Evolutionary conservation across 352 stramenopile genomes (phyloP).

Genomic region (Globisporangium middletonii): DNA sequence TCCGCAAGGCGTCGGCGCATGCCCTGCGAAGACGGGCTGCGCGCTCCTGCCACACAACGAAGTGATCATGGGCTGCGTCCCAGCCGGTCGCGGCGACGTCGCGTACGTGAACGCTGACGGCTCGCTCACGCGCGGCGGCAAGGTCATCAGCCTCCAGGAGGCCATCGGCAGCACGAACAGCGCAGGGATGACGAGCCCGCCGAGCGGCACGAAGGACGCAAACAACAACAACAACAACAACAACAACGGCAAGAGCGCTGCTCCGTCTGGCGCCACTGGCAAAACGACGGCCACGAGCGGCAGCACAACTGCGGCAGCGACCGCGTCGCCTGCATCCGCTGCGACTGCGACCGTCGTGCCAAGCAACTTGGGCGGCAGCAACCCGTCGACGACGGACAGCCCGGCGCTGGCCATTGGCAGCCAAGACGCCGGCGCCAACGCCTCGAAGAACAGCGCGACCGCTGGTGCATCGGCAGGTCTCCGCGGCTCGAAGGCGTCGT

Average conservation of each 20-base stretch:
- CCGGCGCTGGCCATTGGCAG: conserved; percentile 8
- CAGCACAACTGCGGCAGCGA: neutral
- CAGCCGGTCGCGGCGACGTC: conserved; percentile 39
- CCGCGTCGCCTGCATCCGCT: neutral
- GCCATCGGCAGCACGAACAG: conserved; percentile 8
- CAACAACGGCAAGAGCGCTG: neutral
- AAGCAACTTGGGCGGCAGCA: conserved; percentile 8
- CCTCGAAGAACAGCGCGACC: neutral
- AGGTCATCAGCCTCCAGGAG: conserved; percentile 14
- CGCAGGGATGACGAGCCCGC: conserved; percentile 10
- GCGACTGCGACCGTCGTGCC: conserved; percentile 3
- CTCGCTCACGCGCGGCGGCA: conserved; percentile 45
- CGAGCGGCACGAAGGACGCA: neutral
- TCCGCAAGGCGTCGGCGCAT: conserved; percentile 42
- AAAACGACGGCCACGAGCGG: neutral
- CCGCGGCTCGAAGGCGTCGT: conserved; percentile 9
- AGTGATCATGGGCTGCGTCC: conserved; percentile 64
- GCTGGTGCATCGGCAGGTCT: neutral
- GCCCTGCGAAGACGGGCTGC: conserved; percentile 43
- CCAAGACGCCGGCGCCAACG: neutral
- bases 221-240: conserved; percentile 11
- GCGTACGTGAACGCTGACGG: conserved; percentile 70
- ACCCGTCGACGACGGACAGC: neutral
- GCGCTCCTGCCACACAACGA: conserved; percentile 52
- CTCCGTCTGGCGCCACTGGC: too few relatives aligned